Percentiles rank a stretch among this genome's conserved stretches.
These are phyloP conservation scores for Pseudogymnoascus sp. DNA, from an alignment of 2,329 filamentous ascomycete species.

Conservation along the genomic window DNA sequence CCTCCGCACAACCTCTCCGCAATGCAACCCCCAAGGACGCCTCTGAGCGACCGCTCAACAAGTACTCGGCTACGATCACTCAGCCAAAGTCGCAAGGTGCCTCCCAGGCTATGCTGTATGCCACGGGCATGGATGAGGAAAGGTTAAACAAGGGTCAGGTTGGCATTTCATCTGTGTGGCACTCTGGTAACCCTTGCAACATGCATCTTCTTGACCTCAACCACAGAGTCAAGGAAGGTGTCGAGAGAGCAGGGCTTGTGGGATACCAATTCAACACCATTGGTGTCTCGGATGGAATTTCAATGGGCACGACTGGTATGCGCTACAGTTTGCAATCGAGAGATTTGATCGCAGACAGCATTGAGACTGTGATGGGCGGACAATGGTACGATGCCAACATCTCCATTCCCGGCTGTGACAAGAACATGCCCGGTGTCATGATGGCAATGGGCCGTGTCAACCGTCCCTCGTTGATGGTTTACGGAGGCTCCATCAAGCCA, in stretches of 20 bases:
- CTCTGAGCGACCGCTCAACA: slow-evolving; percentile 56
- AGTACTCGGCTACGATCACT: slow-evolving; percentile 74
- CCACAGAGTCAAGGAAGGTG: slow-evolving; percentile 48
- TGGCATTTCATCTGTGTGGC: slow-evolving; percentile 97
- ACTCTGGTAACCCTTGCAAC: slow-evolving; percentile 96
- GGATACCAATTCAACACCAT: slow-evolving; percentile 99
- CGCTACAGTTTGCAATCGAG: slow-evolving; percentile 88
- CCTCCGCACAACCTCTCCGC: slow-evolving; percentile 23
- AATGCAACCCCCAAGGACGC: slow-evolving; percentile 22
- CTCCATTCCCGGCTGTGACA: slow-evolving; percentile 94
- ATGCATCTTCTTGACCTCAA: slow-evolving; percentile 89
- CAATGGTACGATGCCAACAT: slow-evolving; percentile 99
- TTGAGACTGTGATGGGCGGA: slow-evolving; percentile 97
- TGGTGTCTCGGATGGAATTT: slow-evolving; percentile 94
- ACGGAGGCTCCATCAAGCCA: slow-evolving; percentile 88
- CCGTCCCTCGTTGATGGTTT: slow-evolving; percentile 92
- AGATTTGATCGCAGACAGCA: slow-evolving; percentile 95
- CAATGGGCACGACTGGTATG: slow-evolving; percentile 98
- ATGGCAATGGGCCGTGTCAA: slow-evolving; percentile 95
- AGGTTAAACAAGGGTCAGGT: slow-evolving; percentile 97
- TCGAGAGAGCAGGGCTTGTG: slow-evolving; percentile 68
- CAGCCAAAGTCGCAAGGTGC: slow-evolving; percentile 97
- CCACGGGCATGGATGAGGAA: slow-evolving; percentile 74
- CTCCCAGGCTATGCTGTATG: slow-evolving; percentile 98
- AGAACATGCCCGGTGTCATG: slow-evolving; percentile 94